Base-by-base conservation (phyloP, 1,284 basidiomycete genomes). In the Stereum hirsutum region DNA sequence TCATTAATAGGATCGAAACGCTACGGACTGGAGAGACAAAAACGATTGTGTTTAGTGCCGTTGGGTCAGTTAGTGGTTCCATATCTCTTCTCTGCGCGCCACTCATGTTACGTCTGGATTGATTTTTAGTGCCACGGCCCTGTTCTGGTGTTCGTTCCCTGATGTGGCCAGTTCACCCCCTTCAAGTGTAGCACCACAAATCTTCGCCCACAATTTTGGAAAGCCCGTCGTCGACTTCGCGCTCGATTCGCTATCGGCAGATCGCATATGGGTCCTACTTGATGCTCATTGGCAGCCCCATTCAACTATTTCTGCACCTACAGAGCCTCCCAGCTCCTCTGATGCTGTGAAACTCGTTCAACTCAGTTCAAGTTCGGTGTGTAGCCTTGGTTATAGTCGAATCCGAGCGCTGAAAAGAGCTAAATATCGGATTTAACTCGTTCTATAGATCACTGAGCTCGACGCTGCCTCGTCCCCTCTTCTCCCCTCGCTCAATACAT, bases 201-300 rank as follows among this genome's bases (percentile, higher is more conserved):
- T 81, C 21, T 60, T 60, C 5, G 54, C 63, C 17, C 60, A 76
- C 31, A 72, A 80, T 53, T 67, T 85, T 44, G 64, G 60, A 11
- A 65, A 61, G 32, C 82, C 84, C 15, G 64, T 86, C 2, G 55
- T 83, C 36, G 72, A 81, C 52, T 84, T 87, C 48, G 59, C 60
- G 2, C 41, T 33, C 6, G 30, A 28, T 7, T 42, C 72, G n/a
- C 57, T 57, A 23, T 50, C 53, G 4, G 60, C 69, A 21, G 66
- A 63, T 2, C 49, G 53, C 1, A 55, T 80, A 23, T 74, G 71
- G 68, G 71, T 70, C 2, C 60, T 65, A 19, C 49, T 83, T 12
- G 81, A 85, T 52, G 60, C 61, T 2, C 47, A 55, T 20, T 56
- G 54, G 54, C 33, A 15, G 0, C 32, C 30, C 5, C 14, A 27